Conservation (phyloP, 768 basidiomycete genomes). For the Mycena amicta region DNA sequence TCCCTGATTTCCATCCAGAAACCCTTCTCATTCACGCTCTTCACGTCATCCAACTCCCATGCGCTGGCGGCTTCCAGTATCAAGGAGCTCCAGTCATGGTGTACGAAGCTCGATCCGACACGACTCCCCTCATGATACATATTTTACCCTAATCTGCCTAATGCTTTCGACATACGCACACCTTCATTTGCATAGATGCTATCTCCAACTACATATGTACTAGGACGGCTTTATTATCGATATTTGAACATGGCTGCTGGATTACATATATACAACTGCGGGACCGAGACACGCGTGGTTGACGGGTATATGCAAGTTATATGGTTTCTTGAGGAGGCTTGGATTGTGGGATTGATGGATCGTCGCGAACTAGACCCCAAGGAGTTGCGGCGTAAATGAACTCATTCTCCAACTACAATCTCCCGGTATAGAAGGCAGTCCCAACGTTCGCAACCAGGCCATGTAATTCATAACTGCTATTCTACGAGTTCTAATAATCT, state of each 20-base stretch:
- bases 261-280: not conserved
- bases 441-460: not conserved
- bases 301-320: too few relatives aligned
- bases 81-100: slow-evolving; percentile 88
- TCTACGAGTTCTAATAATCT: slow-evolving; percentile 17
- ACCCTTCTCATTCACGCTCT: slow-evolving; percentile 85
- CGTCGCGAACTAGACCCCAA: not conserved
- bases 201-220: slow-evolving; percentile 17
- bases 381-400: not conserved
- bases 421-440: slow-evolving; percentile 5
- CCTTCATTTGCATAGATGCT: slow-evolving; percentile 23
- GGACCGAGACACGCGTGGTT: too few relatives aligned
- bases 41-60: slow-evolving; percentile 90
- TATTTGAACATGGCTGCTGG: not conserved
- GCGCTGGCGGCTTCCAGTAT: slow-evolving; percentile 79
- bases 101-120: slow-evolving; percentile 81
- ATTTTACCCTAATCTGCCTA: slow-evolving; percentile 13
- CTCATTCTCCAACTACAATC: not conserved
- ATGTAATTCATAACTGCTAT: slow-evolving; percentile 3
- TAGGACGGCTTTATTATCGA: slow-evolving; percentile 15
- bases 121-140: slow-evolving; percentile 48
- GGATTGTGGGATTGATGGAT: not conserved
- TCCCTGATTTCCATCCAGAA: slow-evolving; percentile 49
- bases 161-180: slow-evolving; percentile 17
- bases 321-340: too few relatives aligned